Evolutionary conservation across 192 early-diverging fungal species (phyloP), one percentile per base, ranked within the genome.

Genomic region (Mortierella alpina): DNA sequence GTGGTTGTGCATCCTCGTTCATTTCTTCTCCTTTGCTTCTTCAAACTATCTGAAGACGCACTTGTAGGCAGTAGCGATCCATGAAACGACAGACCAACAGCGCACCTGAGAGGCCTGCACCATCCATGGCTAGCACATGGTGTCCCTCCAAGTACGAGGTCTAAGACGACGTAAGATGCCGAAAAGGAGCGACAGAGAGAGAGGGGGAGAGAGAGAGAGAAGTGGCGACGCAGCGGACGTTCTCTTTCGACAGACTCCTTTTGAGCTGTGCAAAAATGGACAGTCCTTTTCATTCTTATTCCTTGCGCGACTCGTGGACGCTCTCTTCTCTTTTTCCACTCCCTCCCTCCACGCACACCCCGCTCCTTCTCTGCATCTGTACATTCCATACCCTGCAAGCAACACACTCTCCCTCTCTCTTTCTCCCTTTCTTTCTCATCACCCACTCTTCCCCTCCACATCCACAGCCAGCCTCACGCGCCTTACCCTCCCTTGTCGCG

Each of bases 371-470:
- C 13, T 66, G 10, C 17, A 22, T 53, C 63, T 66, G 10, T 31
- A 5, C 52, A 20, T 23, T 22, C 13, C 41, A 23, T 10, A 53
- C 22, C 5, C 42, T 13, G 13, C 12, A 7, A 17, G n/a, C 40
- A 53, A 50, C 15, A 1, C 39, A 5, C 8, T 22, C 39, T 22
- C 10, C 8, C 11, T 41, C 44, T 62, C 41, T 23, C 60, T 12
- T 22, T 47, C 60, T 41, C 59, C 6, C 42, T 3, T 10, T 22
- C 59, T 22, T 61, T 63, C 47, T 63, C 18, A 49, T 63, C 54
- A 50, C 18, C 12, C 40, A 22, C 14, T 59, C 23, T 61, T 20
- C 55, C 59, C 59, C 46, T 14, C 40, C 18, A 47, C 51, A 17
- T 41, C 41, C 20, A 8, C 41, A 14, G 17, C 18, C 54, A 8